Base-by-base conservation (phyloP, 1,284 basidiomycete species). In the Farysia itapuensis region DNA sequence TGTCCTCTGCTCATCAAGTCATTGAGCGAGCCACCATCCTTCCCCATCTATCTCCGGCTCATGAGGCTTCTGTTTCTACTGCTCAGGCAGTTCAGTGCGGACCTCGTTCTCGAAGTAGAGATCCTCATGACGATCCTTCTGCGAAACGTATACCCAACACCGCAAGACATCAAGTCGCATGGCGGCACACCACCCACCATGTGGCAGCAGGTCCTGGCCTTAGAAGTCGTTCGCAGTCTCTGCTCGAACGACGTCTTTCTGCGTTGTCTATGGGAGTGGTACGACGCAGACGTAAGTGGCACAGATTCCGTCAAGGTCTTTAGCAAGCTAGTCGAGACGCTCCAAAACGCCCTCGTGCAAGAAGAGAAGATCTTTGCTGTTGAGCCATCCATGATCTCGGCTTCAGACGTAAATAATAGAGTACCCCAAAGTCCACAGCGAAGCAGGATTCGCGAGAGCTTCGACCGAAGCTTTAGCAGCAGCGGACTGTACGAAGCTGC, bases 1-100 rank as follows among this genome's bases (percentile, higher is more conserved):
- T 94, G 90, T 46, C 93, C 94, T 0, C 81, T 96, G 13, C 81
- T 98, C 5, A 85, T 93, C 56, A 89, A 88, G 70, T 82, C 87
- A 2, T 70, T 79, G 35, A 72, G 70, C 12, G 88, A 94, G 39
- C 83, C 86, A 34, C 86, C 90, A 47, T 56, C 84, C 3, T 98
- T 97, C 77, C 89, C 92, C 0, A 82, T 93, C 38, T 89, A 88
- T 0, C 82, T 98, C 6, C 87, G 94, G 33, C 87, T 90, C 48
- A 92, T 89, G 24, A 87, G 94, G 6, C 87, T 97, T 15, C 86
- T 96, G 32, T 96, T 93, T 79, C 82, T 96, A 20, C 83, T 97
- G 8, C 82, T 97, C 43, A 93, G 95, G 54, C 89, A 93, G 43
- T 97, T 96, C 78, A 87, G 86, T 3, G 80, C 81, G 21, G 87